Evolutionary conservation across 2,329 filamentous ascomycete genomes (phyloP).

Genomic region (Fusarium sp.): DNA sequence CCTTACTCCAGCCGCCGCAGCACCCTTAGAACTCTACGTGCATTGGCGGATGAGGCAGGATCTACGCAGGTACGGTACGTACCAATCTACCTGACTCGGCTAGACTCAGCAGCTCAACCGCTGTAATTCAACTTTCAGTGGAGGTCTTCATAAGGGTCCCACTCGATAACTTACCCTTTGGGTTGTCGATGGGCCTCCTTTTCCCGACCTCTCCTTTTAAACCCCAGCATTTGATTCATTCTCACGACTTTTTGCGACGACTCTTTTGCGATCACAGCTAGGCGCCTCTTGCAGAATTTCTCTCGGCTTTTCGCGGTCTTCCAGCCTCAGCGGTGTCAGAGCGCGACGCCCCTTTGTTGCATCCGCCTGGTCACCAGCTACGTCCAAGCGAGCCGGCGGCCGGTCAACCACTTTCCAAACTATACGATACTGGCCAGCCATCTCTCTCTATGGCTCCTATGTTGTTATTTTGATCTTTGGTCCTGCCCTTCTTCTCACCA

Average conservation of each 20-base stretch:
- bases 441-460: slow-evolving; percentile 37
- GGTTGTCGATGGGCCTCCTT: slow-evolving; percentile 49
- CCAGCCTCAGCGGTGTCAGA: slow-evolving; percentile 22
- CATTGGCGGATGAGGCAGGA: slow-evolving; percentile 16
- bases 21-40: slow-evolving; percentile 13
- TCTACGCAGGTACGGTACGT: slow-evolving; percentile 32
- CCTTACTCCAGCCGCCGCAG: slow-evolving; percentile 38
- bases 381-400: slow-evolving; percentile 18
- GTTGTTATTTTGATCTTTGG: slow-evolving; percentile 29
- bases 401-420: slow-evolving; percentile 31
- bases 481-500: slow-evolving; percentile 13
- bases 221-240: slow-evolving; percentile 20
- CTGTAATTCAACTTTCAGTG: slow-evolving; percentile 43
- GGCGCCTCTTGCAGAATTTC: slow-evolving; percentile 19
- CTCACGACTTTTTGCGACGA: slow-evolving; percentile 13
- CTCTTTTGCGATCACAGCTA: not conserved
- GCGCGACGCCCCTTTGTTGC: slow-evolving; percentile 41
- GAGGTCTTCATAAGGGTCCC: slow-evolving; percentile 41
- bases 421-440: slow-evolving; percentile 33
- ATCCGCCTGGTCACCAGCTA: slow-evolving; percentile 23
- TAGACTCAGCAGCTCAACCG: slow-evolving; percentile 26
- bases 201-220: slow-evolving; percentile 47
- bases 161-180: slow-evolving; percentile 25
- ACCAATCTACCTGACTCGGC: slow-evolving; percentile 23
- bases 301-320: slow-evolving; percentile 15